A percentile compares a stretch with the other conserved stretches of the same genome.
Conservation (phyloP, 2,329 filamentous ascomycete genomes). For the Rutstroemia sp. region DNA sequence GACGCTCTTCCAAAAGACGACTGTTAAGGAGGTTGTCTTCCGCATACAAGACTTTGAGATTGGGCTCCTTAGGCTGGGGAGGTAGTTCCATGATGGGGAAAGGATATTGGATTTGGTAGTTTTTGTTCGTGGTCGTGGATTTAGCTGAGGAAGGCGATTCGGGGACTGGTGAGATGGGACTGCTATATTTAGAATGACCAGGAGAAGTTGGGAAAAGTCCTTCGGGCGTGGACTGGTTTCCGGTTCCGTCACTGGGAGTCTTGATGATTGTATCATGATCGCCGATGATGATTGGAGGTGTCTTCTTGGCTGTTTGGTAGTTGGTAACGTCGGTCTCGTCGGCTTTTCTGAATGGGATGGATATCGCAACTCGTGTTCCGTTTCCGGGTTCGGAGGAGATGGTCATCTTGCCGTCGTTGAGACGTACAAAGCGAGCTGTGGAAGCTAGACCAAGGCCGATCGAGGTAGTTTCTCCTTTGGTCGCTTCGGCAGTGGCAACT, state of each 20-base stretch:
- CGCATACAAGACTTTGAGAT: constrained; percentile 59
- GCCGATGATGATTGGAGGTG: no score
- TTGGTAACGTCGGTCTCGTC: background rate
- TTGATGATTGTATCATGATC: background rate
- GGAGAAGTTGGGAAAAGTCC: background rate
- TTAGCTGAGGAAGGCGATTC: background rate
- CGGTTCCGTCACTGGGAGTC: background rate
- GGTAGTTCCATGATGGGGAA: background rate
- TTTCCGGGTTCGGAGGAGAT: constrained; percentile 14
- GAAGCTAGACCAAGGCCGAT: constrained; percentile 21
- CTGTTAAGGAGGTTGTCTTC: constrained; percentile 88
- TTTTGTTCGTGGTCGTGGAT: background rate
- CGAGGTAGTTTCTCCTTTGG: background rate
- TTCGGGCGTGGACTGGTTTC: background rate
- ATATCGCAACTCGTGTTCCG: constrained; percentile 20
- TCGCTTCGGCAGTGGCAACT: constrained; percentile 10
- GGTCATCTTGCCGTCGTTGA: constrained; percentile 19
- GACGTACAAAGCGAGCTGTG: constrained; percentile 18
- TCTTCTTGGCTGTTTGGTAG: background rate
- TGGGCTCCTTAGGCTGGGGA: constrained; percentile 13
- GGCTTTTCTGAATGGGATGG: constrained; percentile 20
- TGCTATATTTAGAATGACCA: background rate
- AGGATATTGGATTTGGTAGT: constrained; percentile 17
- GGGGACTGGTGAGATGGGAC: background rate
- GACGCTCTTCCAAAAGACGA: constrained; percentile 69